A percentile compares a stretch with the other conserved stretches of the same genome.
Conservation (phyloP, 192 early-diverging fungal genomes). For the Ambispora gerdemannii region DNA sequence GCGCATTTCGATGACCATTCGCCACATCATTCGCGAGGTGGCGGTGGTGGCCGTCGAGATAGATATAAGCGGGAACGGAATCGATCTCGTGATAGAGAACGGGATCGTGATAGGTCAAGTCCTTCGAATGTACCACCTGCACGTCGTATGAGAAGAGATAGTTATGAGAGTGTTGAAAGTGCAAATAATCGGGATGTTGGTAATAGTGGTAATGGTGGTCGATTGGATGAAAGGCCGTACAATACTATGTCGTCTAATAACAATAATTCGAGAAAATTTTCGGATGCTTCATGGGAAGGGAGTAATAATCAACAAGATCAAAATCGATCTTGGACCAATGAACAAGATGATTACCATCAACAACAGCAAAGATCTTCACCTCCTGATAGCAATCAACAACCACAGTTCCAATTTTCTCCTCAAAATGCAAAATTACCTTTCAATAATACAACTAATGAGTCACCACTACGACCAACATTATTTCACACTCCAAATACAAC, state of each 20-base stretch:
- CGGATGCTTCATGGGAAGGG: constrained; percentile 23
- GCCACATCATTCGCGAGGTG: background rate
- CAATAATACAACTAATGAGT: background rate
- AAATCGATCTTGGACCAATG: background rate
- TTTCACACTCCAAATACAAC: background rate
- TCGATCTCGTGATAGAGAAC: background rate
- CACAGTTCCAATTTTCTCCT: background rate
- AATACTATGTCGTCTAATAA: background rate
- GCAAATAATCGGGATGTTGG: background rate
- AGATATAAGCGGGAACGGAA: background rate
- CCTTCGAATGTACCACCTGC: background rate
- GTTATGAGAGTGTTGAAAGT: background rate
- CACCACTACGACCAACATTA: background rate
- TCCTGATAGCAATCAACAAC: too few species aligned
- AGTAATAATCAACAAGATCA: background rate
- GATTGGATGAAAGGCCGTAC: background rate
- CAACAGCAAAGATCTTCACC: background rate
- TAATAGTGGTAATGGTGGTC: background rate
- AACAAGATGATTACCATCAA: background rate
- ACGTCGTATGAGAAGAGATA: background rate
- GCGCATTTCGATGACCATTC: background rate
- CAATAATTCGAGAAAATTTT: constrained; percentile 13
- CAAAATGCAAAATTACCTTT: background rate
- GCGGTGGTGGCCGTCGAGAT: background rate
- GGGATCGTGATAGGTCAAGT: background rate